phyloP scores from a whole-genome alignment of 352 stramenopile species.

The Phytophthora tubulina region DNA sequence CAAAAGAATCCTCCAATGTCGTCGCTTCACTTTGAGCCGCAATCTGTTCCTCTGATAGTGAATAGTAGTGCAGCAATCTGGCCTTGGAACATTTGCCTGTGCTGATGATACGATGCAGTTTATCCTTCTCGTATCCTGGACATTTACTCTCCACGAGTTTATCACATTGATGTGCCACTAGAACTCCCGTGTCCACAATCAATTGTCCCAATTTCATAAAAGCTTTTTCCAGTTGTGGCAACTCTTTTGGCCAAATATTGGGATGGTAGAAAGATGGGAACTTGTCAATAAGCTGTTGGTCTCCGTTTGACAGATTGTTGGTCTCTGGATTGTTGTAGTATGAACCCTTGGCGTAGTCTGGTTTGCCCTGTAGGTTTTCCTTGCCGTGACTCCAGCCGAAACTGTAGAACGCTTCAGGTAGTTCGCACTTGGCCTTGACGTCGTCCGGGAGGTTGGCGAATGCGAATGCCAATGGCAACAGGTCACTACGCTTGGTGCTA shows the following conservation, averaged over 20 bases:
- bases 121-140: conserved; percentile 80
- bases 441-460: conserved; percentile 84
- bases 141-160: conserved; percentile 82
- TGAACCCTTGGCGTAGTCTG: conserved; percentile 95
- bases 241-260: conserved; percentile 93
- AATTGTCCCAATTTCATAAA: conserved; percentile 94
- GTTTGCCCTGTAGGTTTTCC: conserved; percentile 93
- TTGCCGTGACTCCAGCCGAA: conserved; percentile 97
- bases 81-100: conserved; percentile 93
- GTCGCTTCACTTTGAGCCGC: conserved; percentile 49
- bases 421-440: conserved; percentile 86
- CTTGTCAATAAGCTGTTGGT: conserved; percentile 79
- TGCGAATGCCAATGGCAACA: conserved; percentile 90
- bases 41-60: conserved; percentile 76
- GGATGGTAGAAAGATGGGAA: conserved; percentile 94
- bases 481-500: conserved; percentile 64
- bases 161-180: conserved; percentile 95
- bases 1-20: conserved; percentile 84
- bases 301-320: conserved; percentile 83
- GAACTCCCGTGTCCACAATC: conserved; percentile 92
- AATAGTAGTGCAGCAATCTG: conserved; percentile 97
- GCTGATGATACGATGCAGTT: conserved; percentile 90
- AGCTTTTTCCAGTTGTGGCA: conserved; percentile 85
- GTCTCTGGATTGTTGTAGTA: conserved; percentile 98
- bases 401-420: conserved; percentile 93